phyloP scores from a whole-genome alignment of 495 filamentous ascomycete species.

The Neurospora tetraspora region DNA sequence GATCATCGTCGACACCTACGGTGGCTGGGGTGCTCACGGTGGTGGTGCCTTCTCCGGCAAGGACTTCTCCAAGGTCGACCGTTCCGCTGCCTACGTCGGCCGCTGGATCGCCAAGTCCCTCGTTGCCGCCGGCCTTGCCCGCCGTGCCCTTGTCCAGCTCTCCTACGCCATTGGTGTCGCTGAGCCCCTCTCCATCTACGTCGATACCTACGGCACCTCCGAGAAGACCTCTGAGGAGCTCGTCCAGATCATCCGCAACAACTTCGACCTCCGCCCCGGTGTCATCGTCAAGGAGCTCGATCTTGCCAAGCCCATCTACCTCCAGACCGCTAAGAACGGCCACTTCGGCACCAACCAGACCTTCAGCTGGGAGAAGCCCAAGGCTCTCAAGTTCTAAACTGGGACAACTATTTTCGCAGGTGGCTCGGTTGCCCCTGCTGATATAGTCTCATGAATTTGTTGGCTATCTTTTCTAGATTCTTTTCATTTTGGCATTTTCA shows the following conservation, averaged over 20 bases:
- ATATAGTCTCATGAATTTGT: constrained; percentile 19
- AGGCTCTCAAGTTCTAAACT: constrained; percentile 76
- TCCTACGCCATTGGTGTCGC: constrained; percentile 98
- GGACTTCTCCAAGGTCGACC: constrained; percentile 99
- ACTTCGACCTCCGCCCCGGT: constrained; percentile 96
- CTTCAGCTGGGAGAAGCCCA: constrained; percentile 98
- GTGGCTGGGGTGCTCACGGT: constrained; percentile 99
- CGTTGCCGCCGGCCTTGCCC: constrained; percentile 75
- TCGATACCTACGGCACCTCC: constrained; percentile 77
- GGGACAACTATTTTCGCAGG: constrained; percentile 18
- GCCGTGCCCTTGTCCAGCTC: constrained; percentile 89
- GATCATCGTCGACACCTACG: constrained; percentile 99
- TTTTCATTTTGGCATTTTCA: constrained; percentile 13
- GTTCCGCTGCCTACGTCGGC: constrained; percentile 92
- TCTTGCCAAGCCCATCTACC: constrained; percentile 92
- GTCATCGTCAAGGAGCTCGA: constrained; percentile 98
- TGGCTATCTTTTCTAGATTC: constrained; percentile 9
- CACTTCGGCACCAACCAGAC: constrained; percentile 95
- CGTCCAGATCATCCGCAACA: constrained; percentile 82
- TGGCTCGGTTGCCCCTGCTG: constrained; percentile 29
- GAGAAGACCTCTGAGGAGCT: constrained; percentile 66
- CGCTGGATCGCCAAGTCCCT: constrained; percentile 99
- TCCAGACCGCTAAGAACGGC: constrained; percentile 96
- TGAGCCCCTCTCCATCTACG: constrained; percentile 87
- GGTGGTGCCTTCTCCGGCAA: constrained; percentile 99